Evolutionary conservation across 2,329 filamentous ascomycete genomes (phyloP).

Genomic region (Ascochyta pisi): DNA sequence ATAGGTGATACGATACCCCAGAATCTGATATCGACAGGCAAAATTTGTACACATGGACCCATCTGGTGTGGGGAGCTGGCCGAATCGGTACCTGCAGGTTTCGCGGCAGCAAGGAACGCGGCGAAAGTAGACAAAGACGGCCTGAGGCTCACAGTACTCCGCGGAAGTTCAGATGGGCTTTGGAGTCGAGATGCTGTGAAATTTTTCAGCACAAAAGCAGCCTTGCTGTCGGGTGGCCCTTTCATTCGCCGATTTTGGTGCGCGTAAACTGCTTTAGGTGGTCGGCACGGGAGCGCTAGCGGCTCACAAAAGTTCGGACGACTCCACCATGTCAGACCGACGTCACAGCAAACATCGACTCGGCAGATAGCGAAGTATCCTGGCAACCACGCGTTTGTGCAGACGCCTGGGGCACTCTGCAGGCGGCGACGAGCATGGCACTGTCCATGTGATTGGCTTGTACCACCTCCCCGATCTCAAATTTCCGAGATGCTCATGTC

Average conservation of each 20-base stretch:
- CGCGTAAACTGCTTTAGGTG: neutral
- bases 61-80: neutral
- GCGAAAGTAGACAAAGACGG: neutral
- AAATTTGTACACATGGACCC: neutral
- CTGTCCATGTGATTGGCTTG: conserved; percentile 23
- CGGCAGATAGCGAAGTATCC: conserved; percentile 24
- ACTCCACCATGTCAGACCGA: conserved; percentile 41
- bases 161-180: neutral
- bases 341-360: conserved; percentile 35
- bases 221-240: neutral
- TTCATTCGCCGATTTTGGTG: neutral
- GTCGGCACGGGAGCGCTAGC: conserved; percentile 24
- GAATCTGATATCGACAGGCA: conserved; percentile 3
- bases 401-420: conserved; percentile 12
- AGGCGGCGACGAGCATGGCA: conserved; percentile 1
- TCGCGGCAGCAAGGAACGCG: neutral
- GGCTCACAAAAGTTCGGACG: conserved; percentile 21
- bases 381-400: conserved; percentile 29
- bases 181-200: conserved; percentile 5
- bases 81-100: conserved; percentile 14
- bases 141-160: neutral
- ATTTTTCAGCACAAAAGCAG: neutral
- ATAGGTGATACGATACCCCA: neutral
- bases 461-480: conserved; percentile 15
- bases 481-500: conserved; percentile 25